Conservation (phyloP, 495 filamentous ascomycete species). For the Aspergillus mulundensis region DNA sequence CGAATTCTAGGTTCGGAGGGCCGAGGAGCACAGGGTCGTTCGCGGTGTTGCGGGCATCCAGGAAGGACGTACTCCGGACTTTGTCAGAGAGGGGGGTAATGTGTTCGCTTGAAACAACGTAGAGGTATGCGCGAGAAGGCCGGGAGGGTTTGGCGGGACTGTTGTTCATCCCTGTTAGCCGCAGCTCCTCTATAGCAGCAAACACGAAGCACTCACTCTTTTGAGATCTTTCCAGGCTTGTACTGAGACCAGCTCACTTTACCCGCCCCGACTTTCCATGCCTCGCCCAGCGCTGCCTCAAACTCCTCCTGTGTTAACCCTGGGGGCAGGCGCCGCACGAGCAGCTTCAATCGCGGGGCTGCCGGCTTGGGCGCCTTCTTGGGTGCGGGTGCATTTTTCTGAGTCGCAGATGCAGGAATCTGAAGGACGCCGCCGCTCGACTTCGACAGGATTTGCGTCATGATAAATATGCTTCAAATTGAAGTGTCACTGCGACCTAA, state of each 20-base stretch:
- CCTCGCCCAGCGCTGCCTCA: slow-evolving; percentile 64
- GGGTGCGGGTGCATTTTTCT: slow-evolving; percentile 50
- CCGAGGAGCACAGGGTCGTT: slow-evolving; percentile 65
- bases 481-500: neutral
- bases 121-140: slow-evolving; percentile 75
- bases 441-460: slow-evolving; percentile 41
- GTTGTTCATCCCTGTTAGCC: neutral
- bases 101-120: slow-evolving; percentile 59
- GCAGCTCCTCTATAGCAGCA: neutral
- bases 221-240: slow-evolving; percentile 77
- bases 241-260: slow-evolving; percentile 82
- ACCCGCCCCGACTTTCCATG: slow-evolving; percentile 73
- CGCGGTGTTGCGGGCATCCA: slow-evolving; percentile 67
- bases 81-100: slow-evolving; percentile 58
- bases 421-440: slow-evolving; percentile 55
- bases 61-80: slow-evolving; percentile 61
- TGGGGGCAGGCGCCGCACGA: slow-evolving; percentile 82
- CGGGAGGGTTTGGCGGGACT: slow-evolving; percentile 74
- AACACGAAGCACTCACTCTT: slow-evolving; percentile 60
- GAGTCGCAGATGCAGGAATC: slow-evolving; percentile 52
- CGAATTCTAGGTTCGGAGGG: slow-evolving; percentile 73
- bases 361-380: slow-evolving; percentile 52
- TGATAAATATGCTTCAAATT: slow-evolving; percentile 10
- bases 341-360: slow-evolving; percentile 69
- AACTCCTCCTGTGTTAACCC: slow-evolving; percentile 81